phyloP scores from a whole-genome alignment of 352 stramenopile species.

The Pythium myriotylum region DNA sequence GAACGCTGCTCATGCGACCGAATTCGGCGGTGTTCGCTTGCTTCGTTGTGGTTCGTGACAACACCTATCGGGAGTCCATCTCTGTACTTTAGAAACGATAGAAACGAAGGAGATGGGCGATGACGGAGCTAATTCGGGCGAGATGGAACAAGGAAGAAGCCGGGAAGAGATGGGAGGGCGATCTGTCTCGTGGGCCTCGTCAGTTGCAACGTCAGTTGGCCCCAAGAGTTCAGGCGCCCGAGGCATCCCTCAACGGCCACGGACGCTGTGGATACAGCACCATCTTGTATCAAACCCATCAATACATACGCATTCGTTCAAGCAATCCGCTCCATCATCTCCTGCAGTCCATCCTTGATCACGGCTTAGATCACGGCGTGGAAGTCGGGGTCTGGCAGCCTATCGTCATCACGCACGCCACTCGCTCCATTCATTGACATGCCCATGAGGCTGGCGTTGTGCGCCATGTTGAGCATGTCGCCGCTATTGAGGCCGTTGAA shows the following conservation, averaged over 20 bases:
- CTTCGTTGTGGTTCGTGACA: conserved; percentile 13
- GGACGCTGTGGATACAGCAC: no score
- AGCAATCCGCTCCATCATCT: neutral
- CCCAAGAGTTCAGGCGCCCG: no score
- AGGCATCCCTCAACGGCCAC: no score
- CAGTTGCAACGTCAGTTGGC: no score
- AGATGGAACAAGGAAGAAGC: no score
- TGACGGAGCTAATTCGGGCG: no score
- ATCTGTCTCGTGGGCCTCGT: no score
- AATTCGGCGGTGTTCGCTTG: conserved; percentile 19
- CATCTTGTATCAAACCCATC: no score
- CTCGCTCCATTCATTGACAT: conserved; percentile 24
- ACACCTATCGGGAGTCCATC: neutral
- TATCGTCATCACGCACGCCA: conserved; percentile 17
- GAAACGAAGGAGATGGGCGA: neutral
- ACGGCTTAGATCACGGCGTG: conserved; percentile 23
- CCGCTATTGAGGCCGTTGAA: conserved; percentile 12
- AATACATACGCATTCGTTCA: no score
- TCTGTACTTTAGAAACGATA: conserved; percentile 13
- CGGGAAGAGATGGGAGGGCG: no score
- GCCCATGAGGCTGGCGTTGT: conserved; percentile 24
- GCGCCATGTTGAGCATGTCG: conserved; percentile 25
- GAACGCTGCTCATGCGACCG: neutral
- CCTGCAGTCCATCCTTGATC: neutral
- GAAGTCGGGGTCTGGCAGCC: conserved; percentile 21